These are phyloP conservation scores for Alternaria infectoria DNA, from an alignment of 2,329 filamentous ascomycete genomes.

Conservation along the genomic window DNA sequence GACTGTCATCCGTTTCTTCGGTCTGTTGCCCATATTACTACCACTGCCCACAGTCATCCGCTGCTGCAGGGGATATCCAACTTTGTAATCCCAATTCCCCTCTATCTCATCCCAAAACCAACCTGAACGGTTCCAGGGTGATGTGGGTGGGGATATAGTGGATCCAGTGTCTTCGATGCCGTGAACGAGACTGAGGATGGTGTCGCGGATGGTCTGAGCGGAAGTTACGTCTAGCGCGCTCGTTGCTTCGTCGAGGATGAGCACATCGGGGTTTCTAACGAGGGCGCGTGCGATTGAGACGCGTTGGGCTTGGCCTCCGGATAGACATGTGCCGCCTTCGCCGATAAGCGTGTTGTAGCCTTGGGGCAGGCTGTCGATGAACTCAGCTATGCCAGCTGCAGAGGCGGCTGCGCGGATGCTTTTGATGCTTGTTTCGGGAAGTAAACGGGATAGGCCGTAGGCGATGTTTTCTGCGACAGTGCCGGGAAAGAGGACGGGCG, in stretches of 20 bases:
- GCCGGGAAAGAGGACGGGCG: slow-evolving; percentile 77
- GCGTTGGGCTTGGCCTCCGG: slow-evolving; percentile 83
- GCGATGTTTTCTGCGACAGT: slow-evolving; percentile 80
- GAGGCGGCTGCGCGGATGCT: slow-evolving; percentile 59
- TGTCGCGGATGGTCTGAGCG: slow-evolving; percentile 68
- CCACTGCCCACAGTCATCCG: background rate
- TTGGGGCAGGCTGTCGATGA: slow-evolving; percentile 72
- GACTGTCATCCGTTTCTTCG: slow-evolving; percentile 64
- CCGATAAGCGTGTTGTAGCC: slow-evolving; percentile 78
- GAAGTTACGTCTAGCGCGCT: slow-evolving; percentile 76
- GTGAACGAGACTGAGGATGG: slow-evolving; percentile 62
- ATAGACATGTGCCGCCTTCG: slow-evolving; percentile 75
- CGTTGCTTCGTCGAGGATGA: slow-evolving; percentile 88
- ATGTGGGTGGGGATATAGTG: background rate
- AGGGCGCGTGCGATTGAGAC: slow-evolving; percentile 82
- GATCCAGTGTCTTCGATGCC: background rate
- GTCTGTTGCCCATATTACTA: slow-evolving; percentile 20
- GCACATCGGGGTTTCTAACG: slow-evolving; percentile 70
- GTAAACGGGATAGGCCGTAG: slow-evolving; percentile 71
- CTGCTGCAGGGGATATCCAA: background rate
- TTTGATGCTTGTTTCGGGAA: slow-evolving; percentile 54
- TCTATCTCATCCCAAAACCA: slow-evolving; percentile 17
- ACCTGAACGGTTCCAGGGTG: slow-evolving; percentile 4
- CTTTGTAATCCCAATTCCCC: slow-evolving; percentile 17
- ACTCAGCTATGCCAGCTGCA: slow-evolving; percentile 74